Evolutionary conservation across 208 protist species (phyloP).

Genomic region (Novymonas esmeraldas): DNA sequence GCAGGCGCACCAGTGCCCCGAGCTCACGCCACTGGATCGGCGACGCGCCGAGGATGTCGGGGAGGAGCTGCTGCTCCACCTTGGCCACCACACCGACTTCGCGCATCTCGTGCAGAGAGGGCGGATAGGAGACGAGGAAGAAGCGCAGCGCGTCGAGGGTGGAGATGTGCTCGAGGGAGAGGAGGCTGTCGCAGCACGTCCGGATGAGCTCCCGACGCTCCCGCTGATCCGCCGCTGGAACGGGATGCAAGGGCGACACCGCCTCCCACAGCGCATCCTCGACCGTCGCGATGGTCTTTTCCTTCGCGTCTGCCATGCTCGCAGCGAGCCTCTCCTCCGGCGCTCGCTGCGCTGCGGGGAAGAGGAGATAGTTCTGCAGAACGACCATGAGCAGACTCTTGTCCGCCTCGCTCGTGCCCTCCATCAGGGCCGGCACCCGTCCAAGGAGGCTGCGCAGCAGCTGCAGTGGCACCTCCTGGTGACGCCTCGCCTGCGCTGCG

Average conservation of each 20-base stretch:
- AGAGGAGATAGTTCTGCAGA: conserved; percentile 63
- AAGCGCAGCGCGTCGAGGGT: conserved; percentile 48
- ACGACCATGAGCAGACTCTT: conserved; percentile 74
- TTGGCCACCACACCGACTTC: conserved; percentile 41
- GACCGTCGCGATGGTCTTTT: neutral
- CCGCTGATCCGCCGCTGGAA: conserved; percentile 12
- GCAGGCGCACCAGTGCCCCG: conserved; percentile 35
- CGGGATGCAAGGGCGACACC: neutral
- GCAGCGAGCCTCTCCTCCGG: neutral
- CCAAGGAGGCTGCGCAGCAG: conserved; percentile 49
- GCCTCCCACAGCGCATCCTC: neutral
- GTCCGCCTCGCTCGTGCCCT: conserved; percentile 55
- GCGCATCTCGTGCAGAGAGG: conserved; percentile 46
- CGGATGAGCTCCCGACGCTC: conserved; percentile 36
- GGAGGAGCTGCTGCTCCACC: conserved; percentile 48
- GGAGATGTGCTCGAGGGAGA: conserved; percentile 60
- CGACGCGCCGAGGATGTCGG: conserved; percentile 22
- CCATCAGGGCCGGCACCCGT: conserved; percentile 39
- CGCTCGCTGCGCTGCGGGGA: neutral
- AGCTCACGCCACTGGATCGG: conserved; percentile 26
- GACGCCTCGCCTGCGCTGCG: conserved; percentile 52
- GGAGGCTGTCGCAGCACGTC: conserved; percentile 56
- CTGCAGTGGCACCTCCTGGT: conserved; percentile 47
- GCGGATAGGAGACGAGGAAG: conserved; percentile 65
- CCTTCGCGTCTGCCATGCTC: neutral